Evolutionary conservation across 139 green algal genomes (phyloP), one percentile per base, ranked within the genome.

Genomic region (Pleodorina starrii): DNA sequence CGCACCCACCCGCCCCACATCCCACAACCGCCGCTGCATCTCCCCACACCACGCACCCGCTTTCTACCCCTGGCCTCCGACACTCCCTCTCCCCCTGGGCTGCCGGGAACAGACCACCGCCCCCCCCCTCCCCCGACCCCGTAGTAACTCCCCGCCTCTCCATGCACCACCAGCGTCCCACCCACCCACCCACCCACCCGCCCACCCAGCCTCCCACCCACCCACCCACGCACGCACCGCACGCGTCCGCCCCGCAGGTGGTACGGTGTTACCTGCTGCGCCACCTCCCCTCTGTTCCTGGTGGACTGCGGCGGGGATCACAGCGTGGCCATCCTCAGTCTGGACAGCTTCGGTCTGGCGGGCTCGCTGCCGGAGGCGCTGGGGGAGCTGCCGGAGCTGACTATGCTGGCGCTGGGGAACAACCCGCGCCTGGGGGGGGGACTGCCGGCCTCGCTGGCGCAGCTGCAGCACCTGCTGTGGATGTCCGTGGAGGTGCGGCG

Each of bases 261-360:
- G 90, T 89, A 63, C 29, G 90, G 90, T 1, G 90, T 93, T 10
- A 84, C 60, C 16, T 93, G 90, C 81, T 93, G 90, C 69, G 46
- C 43, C 23, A 90, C 35, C 36, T 88, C 78, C 23, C 80, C 85
- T 11, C 86, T 93, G 36, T 27, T 48, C 14, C 73, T 87, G 16
- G 81, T 91, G 40, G n/a, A 63, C 16, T 93, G 90, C 63, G 25
- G 40, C 14, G 63, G 50, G 5, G 4, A 14, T 2, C 16, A 46
- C 57, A 84, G 71, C 44, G 86, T 93, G 36, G 86, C 50, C 12
- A 69, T 83, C 44, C 63, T 93, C 10, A 88, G 50, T 32, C 63
- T 93, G 73, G 86, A 91, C 16, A 43, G 40, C 29, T 89, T 86
- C 35, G 90, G 90, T 5, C 46, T 91, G 59, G 71, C 68, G 27